A percentile compares a stretch with the other conserved stretches of the same genome.
These are phyloP conservation scores for Parathielavia appendiculata DNA, from an alignment of 495 filamentous ascomycete genomes.

Conservation along the genomic window DNA sequence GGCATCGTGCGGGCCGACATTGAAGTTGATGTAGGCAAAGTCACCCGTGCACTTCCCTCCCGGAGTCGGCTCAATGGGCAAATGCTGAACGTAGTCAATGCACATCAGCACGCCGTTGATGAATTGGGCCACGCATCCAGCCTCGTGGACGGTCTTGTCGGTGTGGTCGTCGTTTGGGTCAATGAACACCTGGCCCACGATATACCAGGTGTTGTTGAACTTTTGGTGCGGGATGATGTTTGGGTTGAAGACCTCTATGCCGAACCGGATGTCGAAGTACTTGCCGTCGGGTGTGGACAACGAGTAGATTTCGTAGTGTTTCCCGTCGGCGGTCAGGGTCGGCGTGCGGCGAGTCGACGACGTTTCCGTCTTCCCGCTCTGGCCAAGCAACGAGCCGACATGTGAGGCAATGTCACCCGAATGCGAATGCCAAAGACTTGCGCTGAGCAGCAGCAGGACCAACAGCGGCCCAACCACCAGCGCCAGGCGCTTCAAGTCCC, in stretches of 20 bases:
- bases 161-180: slow-evolving; percentile 16
- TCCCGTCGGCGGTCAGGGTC: slow-evolving; percentile 7
- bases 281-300: slow-evolving; percentile 35
- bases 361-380: neutral
- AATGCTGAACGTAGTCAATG: slow-evolving; percentile 29
- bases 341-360: neutral
- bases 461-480: slow-evolving; percentile 28
- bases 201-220: slow-evolving; percentile 40
- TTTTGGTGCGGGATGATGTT: slow-evolving; percentile 51
- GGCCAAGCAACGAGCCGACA: slow-evolving; percentile 10
- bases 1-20: slow-evolving; percentile 48
- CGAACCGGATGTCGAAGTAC: slow-evolving; percentile 45
- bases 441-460: slow-evolving; percentile 24
- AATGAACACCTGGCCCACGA: slow-evolving; percentile 40
- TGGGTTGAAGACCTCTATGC: slow-evolving; percentile 41
- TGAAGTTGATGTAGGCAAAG: slow-evolving; percentile 32
- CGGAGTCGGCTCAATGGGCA: slow-evolving; percentile 42
- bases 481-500: slow-evolving; percentile 30
- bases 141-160: slow-evolving; percentile 34
- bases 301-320: slow-evolving; percentile 40
- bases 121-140: slow-evolving; percentile 46
- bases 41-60: slow-evolving; percentile 41
- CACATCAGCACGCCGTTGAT: slow-evolving; percentile 36
- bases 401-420: slow-evolving; percentile 8
- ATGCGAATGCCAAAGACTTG: slow-evolving; percentile 20